These are phyloP conservation scores for Phalaenopsis hybrid DNA, from an alignment of 116 monocot genomes.

Conservation along the genomic window DNA sequence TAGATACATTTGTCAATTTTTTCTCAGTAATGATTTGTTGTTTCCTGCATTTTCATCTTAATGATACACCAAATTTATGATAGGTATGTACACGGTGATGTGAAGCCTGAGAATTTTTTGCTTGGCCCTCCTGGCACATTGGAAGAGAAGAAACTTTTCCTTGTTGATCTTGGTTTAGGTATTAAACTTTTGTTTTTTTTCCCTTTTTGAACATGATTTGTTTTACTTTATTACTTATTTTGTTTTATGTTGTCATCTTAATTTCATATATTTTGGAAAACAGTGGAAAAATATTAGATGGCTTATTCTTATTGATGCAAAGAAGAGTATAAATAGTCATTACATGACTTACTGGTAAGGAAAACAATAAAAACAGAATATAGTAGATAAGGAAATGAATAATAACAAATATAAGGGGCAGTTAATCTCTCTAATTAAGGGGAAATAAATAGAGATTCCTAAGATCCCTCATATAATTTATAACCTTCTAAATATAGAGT, in stretches of 20 bases:
- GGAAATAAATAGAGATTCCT: too few species aligned
- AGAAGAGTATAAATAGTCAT: too few species aligned
- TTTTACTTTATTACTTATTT: not conserved
- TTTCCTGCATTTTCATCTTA: not conserved
- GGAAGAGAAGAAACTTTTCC: slow-evolving; percentile 58
- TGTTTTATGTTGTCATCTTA: not conserved
- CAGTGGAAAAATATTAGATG: too few species aligned
- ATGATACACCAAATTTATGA: not conserved
- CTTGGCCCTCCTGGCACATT: slow-evolving; percentile 48
- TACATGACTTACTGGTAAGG: too few species aligned
- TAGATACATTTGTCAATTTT: not conserved
- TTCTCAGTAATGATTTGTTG: not conserved
- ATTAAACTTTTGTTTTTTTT: not conserved
- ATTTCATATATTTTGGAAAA: not conserved
- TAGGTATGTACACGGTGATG: slow-evolving; percentile 61
- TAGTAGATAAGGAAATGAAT: too few species aligned
- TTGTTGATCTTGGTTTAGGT: slow-evolving; percentile 64
- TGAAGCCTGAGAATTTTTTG: slow-evolving; percentile 60
- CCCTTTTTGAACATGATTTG: not conserved
- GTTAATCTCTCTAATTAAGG: too few species aligned
- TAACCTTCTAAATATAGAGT: too few species aligned
- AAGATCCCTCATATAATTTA: too few species aligned
- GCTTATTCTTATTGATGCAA: too few species aligned
- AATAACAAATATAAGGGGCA: too few species aligned
- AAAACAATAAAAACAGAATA: too few species aligned